A percentile compares a stretch with the other conserved stretches of the same genome.
Conservation (phyloP, 495 filamentous ascomycete species). For the Penicillium daleae region DNA sequence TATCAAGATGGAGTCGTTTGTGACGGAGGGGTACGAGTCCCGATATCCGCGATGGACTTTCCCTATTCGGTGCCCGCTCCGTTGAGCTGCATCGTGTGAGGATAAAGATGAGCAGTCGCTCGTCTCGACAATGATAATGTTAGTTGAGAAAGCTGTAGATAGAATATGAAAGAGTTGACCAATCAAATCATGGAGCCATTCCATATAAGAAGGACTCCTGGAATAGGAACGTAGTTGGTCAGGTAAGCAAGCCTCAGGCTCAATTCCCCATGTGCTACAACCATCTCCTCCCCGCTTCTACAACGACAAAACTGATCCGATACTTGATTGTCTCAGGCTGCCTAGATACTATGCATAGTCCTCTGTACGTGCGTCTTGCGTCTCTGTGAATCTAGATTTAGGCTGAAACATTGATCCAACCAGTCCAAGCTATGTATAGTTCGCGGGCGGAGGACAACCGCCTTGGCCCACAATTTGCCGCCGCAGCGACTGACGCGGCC, state of each 20-base stretch:
- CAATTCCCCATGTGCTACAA: not conserved
- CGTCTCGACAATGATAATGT: not conserved
- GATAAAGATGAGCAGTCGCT: not conserved
- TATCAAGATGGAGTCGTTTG: not conserved
- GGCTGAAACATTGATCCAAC: conserved; percentile 20
- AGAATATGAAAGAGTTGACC: not conserved
- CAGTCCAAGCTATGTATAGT: conserved; percentile 26
- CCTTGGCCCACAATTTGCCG: conserved; percentile 14
- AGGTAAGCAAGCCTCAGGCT: not conserved
- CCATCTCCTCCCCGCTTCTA: not conserved
- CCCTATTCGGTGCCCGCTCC: not conserved
- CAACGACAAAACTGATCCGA: not conserved
- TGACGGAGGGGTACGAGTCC: not conserved
- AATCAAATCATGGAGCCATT: not conserved
- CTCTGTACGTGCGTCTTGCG: too few species aligned
- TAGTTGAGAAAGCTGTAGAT: not conserved
- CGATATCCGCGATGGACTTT: not conserved
- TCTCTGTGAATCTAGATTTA: not conserved
- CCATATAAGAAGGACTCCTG: not conserved
- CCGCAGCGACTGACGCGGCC: conserved; percentile 29
- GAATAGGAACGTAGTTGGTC: not conserved
- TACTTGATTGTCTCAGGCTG: not conserved
- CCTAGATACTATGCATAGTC: too few species aligned
- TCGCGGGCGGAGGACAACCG: conserved; percentile 20
- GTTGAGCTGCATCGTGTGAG: too few species aligned